Evolutionary conservation across 768 basidiomycete genomes (phyloP), one percentile per base, ranked within the genome.

Genomic region (Gautieria morchelliformis): DNA sequence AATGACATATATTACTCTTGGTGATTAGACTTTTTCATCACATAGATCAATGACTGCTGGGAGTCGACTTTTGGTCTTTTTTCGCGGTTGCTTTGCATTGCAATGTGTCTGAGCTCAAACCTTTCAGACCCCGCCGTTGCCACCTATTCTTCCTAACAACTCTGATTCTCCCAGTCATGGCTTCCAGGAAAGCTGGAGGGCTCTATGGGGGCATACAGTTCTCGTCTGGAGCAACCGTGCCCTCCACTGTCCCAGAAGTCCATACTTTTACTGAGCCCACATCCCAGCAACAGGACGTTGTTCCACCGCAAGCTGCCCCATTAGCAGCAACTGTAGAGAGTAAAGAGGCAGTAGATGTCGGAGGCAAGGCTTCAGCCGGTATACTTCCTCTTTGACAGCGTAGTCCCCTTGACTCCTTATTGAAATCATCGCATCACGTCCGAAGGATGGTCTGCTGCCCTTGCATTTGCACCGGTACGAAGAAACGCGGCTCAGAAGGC

Each of bases 181-280:
- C 55, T 32, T 60, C 60, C 20, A 59, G 83, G 72, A 79, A 82
- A 77, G 87, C 87, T 55, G 89, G 89, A 52, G 89, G 89, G 51
- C 78, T 92, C 55, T 92, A 91, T 63, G 89, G 89, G 47, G 89
- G 89, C 65, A 87, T 91, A 62, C 86, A 89, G 56, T 91, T 92
- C 72, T 87, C 87, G 24, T 82, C 84, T 56, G 75, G 78, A 42
- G 78, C 84, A 58, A 75, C 81, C 27, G 79, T 83, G 59, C 64
- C 63, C 58, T 71, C 78, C 15, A 63, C 74, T 14, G 70, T 76
- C 42, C 68, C 76, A 19, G 71, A 75, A 62, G 61, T 71, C 60
- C 63, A 76, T 49, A 60, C 70, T 50, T 62, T 71, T 49, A 17
- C 65, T 48, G 56, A 66, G 41, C 53, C 65, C 54, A 52, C 63